Conservation (phyloP, 495 filamentous ascomycete genomes). For the Parachaetomium inaequale region DNA sequence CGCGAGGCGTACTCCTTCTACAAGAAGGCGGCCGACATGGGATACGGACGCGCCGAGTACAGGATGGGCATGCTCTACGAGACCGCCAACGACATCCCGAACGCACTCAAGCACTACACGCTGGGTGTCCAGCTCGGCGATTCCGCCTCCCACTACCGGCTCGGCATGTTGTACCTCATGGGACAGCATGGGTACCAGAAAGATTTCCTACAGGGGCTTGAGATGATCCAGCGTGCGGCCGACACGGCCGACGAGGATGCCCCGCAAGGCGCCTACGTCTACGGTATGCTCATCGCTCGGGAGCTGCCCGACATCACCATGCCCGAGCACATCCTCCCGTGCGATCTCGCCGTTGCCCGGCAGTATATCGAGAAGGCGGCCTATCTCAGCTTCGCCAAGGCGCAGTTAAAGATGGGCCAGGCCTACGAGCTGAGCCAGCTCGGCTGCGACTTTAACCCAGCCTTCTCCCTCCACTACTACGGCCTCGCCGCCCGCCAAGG, state of each 20-base stretch:
- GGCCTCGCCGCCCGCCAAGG: slow-evolving; percentile 84
- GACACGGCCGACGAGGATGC: slow-evolving; percentile 94
- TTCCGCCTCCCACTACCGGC: slow-evolving; percentile 88
- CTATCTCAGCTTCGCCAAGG: slow-evolving; percentile 94
- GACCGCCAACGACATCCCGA: slow-evolving; percentile 81
- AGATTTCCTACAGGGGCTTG: slow-evolving; percentile 72
- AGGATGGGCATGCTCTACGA: slow-evolving; percentile 98
- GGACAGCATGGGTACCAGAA: slow-evolving; percentile 87
- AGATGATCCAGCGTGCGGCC: slow-evolving; percentile 77
- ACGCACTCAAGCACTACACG: slow-evolving; percentile 86
- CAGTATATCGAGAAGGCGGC: slow-evolving; percentile 95
- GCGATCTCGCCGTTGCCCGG: slow-evolving; percentile 69
- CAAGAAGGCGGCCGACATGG: slow-evolving; percentile 76
- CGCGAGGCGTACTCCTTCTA: slow-evolving; percentile 90
- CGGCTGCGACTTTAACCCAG: slow-evolving; percentile 91
- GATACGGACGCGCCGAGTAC: slow-evolving; percentile 93
- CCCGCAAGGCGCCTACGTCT: slow-evolving; percentile 94
- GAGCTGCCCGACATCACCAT: slow-evolving; percentile 85
- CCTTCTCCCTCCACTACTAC: slow-evolving; percentile 91
- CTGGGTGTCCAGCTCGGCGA: slow-evolving; percentile 72
- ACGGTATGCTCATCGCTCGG: slow-evolving; percentile 88
- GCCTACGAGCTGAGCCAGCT: slow-evolving; percentile 93
- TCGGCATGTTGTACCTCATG: slow-evolving; percentile 96
- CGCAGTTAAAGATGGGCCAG: slow-evolving; percentile 94
- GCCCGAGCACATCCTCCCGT: slow-evolving; percentile 65